phyloP scores from a whole-genome alignment of 2,329 filamentous ascomycete species.

The Tolypocladium ovalisporum region DNA sequence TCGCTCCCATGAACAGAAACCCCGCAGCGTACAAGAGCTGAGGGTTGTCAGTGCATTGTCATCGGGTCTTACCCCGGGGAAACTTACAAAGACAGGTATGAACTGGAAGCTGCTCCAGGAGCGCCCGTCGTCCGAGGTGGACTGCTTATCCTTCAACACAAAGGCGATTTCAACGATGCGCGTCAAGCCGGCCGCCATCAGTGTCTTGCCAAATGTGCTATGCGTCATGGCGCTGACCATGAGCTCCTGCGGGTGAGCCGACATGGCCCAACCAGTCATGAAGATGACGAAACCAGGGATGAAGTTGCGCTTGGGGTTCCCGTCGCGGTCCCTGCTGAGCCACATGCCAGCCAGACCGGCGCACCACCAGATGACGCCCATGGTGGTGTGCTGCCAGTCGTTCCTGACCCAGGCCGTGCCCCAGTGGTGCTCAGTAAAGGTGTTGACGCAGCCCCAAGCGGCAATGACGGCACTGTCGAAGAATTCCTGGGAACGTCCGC shows the following conservation, averaged over 20 bases:
- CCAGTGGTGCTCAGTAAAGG: slow-evolving; percentile 96
- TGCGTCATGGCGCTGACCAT: slow-evolving; percentile 83
- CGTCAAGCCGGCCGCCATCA: slow-evolving; percentile 80
- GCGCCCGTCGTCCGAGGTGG: slow-evolving; percentile 54
- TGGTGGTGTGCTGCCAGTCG: slow-evolving; percentile 95
- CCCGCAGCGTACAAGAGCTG: slow-evolving; percentile 85
- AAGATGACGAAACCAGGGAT: slow-evolving; percentile 85
- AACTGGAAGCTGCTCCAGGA: slow-evolving; percentile 54
- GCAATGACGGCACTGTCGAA: slow-evolving; percentile 89
- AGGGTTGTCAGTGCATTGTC: slow-evolving; percentile 4
- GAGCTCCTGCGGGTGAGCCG: slow-evolving; percentile 74
- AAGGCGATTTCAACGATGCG: slow-evolving; percentile 89
- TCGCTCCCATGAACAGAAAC: slow-evolving; percentile 95
- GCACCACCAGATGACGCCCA: slow-evolving; percentile 99
- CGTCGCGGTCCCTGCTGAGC: slow-evolving; percentile 76
- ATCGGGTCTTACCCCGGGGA: not conserved
- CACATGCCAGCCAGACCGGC: slow-evolving; percentile 86
- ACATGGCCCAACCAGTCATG: slow-evolving; percentile 94
- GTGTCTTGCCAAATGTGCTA: slow-evolving; percentile 80
- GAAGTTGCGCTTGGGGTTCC: slow-evolving; percentile 82
- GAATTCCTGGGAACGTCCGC: slow-evolving; percentile 88
- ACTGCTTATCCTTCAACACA: slow-evolving; percentile 61
- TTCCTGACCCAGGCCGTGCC: slow-evolving; percentile 81
- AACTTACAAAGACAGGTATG: slow-evolving; percentile 45
- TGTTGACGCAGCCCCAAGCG: slow-evolving; percentile 94